phyloP scores from a whole-genome alignment of 116 monocot species.

The Papilionanthe hybrid region DNA sequence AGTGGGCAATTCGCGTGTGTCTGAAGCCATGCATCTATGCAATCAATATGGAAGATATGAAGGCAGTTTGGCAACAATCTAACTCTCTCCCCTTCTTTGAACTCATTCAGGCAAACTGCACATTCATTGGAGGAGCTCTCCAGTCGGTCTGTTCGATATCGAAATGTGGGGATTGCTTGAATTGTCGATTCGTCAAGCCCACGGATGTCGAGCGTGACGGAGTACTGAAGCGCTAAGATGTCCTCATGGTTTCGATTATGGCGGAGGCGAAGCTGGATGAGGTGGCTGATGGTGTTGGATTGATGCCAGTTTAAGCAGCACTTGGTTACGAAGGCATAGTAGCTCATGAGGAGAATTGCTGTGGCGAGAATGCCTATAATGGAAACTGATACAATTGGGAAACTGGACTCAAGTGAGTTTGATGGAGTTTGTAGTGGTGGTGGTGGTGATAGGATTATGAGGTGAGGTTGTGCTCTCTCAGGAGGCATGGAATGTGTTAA shows the following conservation, averaged over 20 bases:
- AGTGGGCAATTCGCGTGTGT: conserved; percentile 55
- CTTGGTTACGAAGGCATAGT: conserved; percentile 63
- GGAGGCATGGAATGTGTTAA: neutral
- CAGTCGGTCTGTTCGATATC: conserved; percentile 16
- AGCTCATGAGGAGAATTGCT: conserved; percentile 45
- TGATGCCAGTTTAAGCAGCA: conserved; percentile 42
- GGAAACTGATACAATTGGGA: conserved; percentile 46
- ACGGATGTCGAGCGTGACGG: neutral
- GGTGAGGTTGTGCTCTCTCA: neutral
- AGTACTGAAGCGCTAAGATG: neutral
- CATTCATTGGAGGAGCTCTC: conserved; percentile 31
- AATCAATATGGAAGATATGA: conserved; percentile 70
- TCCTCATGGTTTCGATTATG: neutral
- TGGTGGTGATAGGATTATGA: neutral
- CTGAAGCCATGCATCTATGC: conserved; percentile 70
- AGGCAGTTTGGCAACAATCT: conserved; percentile 50
- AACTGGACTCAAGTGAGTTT: conserved; percentile 24
- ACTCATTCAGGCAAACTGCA: conserved; percentile 56
- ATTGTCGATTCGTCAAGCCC: conserved; percentile 45
- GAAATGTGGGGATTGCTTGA: conserved; percentile 45
- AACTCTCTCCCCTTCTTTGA: conserved; percentile 52
- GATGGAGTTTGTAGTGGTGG: neutral
- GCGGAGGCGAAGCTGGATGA: conserved; percentile 7
- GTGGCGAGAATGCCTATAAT: conserved; percentile 58
- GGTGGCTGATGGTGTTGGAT: conserved; percentile 13